Evolutionary conservation across 331 rosid genomes (phyloP), one percentile per base, ranked within the genome.

Genomic region (Pyracantha coccinea): DNA sequence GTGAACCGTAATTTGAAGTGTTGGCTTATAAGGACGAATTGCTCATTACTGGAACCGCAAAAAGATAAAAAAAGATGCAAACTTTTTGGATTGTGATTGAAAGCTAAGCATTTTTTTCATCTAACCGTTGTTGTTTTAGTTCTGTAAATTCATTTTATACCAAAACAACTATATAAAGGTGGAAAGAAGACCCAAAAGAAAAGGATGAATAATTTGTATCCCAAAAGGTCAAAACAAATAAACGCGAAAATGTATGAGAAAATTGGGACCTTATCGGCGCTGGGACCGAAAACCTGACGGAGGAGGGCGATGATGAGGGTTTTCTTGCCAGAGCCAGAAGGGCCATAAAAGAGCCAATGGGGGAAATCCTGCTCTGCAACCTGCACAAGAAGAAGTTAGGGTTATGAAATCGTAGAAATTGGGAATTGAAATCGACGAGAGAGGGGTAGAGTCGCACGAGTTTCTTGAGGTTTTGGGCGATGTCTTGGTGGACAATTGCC

Each of bases 251-350:
- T 21, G 9, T 7, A 68, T 12, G 32, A 73, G 19, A 20, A 53
- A 47, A 6, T 11, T 7, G 1, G 11, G 23, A 91, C 99, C 97
- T 94, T 92, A 45, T 94, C 97, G 6, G 97, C 96, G 70, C 89
- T 79, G 19, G 93, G 74, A 54, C 99, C 99, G 32, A 92, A 94
- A 86, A 94, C 89, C 89, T 94, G 97, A 12, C 99, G 90, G 25
- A 94, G 82, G 68, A 94, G 87, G 54, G 96, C 93, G 91, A 94
- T 87, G 79, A 94, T 86, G 83, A 91, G 93, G 91, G 98, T 91
- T 88, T 94, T 94, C 90, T 94, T 94, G 80, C 98, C 97, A 44
- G 99, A 89, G 19, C 99, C 97, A 10, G 99, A 78, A 7, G 99
- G 96, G 23, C 99, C 97, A 79, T 92, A 90, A 82, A 94, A 94